Percentiles rank a stretch among this genome's conserved stretches.
phyloP scores from a whole-genome alignment of 352 stramenopile species.

The Phytophthora hybrid region DNA sequence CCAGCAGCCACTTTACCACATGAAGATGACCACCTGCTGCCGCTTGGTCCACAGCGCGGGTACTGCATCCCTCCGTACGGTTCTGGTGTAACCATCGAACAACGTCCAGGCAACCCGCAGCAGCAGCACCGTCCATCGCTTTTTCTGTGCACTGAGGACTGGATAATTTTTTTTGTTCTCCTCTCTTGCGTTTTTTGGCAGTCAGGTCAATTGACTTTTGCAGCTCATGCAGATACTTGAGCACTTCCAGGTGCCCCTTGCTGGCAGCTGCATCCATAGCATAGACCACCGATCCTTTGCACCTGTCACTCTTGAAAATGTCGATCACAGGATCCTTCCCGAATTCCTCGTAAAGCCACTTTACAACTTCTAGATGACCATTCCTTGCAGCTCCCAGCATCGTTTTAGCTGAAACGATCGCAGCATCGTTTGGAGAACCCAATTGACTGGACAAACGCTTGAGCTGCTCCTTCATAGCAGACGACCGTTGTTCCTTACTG shows the following conservation, averaged over 20 bases:
- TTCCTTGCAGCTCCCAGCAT: neutral
- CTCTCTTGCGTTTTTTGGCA: neutral
- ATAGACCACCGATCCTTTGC: neutral
- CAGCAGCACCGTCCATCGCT: neutral
- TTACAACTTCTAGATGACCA: neutral
- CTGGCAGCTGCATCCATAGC: neutral
- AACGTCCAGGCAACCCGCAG: neutral
- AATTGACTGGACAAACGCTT: neutral
- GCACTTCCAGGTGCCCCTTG: neutral
- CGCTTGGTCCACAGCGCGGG: neutral
- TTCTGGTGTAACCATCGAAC: neutral
- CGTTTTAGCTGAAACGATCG: neutral
- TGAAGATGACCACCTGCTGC: neutral
- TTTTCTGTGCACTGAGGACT: neutral
- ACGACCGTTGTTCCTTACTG: neutral
- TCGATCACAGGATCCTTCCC: neutral
- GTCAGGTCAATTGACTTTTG: neutral
- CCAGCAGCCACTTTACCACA: neutral
- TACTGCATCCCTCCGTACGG: neutral
- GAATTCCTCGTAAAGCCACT: neutral
- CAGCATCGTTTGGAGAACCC: neutral
- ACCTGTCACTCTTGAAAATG: neutral
- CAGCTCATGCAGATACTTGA: neutral
- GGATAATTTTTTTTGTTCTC: neutral
- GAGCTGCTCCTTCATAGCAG: neutral